Evolutionary conservation across 495 filamentous ascomycete genomes (phyloP), one percentile per base, ranked within the genome.

Genomic region (Talaromyces borbonicus): DNA sequence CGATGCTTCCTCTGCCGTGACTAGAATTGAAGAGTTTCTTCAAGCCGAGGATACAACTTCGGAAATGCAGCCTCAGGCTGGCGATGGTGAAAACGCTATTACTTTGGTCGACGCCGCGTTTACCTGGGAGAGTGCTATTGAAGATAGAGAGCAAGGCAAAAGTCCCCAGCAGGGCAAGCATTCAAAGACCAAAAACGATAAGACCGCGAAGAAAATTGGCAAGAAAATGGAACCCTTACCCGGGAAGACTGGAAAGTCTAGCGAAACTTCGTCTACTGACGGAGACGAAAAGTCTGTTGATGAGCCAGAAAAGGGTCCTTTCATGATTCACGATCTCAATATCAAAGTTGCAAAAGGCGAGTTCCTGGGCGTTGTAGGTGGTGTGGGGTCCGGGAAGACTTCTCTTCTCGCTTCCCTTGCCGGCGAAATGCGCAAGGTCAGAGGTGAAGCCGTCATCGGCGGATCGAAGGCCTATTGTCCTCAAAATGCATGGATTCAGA

Each of bases 11-110:
- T 82, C 85, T 2, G 92, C 88, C 0, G 52, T 96, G 3, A 68
- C 77, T 27, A 83, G 90, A 37, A 84, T 98, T 27, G 81, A 95
- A 56, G 85, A 90, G 32, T 96, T 90, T 53, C 60, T 98, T 35
- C 49, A 86, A n/a, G 81, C 86, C 3, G 92, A 96, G 58, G 92
- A 98, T 58, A 75, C 82, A 24, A 70, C 78, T 15, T 87, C 95
- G 44, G 80, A 87, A 31, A 76, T 81, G 9, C 57, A 73, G 8
- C 74, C 78, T 24, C 20, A 25, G 11, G 22, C 23, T 15, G 20
- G 24, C 20, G 18, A 23, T 8, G 24, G 19, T 14, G 29, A n/a
- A 25, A 46, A 46, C n/a, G 43, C 43, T 15, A 20, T 46, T 7
- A 23, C 43, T 43, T 14, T 49, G 19, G 39, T 43, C 5, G 41